These are phyloP conservation scores for Zoysia pacifica DNA, from an alignment of 176 grass and related monocot species.

Conservation along the genomic window DNA sequence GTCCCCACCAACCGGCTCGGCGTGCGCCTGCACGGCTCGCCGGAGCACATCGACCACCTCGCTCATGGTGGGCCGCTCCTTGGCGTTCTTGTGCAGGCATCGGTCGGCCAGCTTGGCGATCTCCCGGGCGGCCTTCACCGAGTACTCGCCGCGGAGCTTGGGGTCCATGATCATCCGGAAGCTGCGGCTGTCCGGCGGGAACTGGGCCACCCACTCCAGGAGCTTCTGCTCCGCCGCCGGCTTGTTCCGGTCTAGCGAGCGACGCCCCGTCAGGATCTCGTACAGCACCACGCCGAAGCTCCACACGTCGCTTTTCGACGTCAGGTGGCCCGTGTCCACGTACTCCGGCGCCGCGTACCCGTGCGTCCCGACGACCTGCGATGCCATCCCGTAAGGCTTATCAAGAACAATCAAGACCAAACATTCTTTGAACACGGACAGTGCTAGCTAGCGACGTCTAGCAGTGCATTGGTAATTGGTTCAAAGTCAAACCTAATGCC, in stretches of 20 bases:
- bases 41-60: slow-evolving; percentile 67
- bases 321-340: slow-evolving; percentile 80
- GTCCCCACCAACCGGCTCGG: not conserved
- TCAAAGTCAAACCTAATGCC: slow-evolving; percentile 18
- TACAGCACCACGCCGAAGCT: slow-evolving; percentile 94
- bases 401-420: not conserved
- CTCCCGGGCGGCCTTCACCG: slow-evolving; percentile 62
- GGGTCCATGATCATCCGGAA: slow-evolving; percentile 96
- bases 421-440: not conserved
- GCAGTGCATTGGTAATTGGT: not conserved
- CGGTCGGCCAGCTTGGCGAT: slow-evolving; percentile 78
- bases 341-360: slow-evolving; percentile 97
- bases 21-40: slow-evolving; percentile 50
- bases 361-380: slow-evolving; percentile 84
- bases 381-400: not conserved
- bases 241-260: slow-evolving; percentile 67
- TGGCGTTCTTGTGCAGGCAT: slow-evolving; percentile 74
- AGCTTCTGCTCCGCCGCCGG: slow-evolving; percentile 78
- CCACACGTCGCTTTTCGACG: slow-evolving; percentile 87
- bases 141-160: slow-evolving; percentile 68
- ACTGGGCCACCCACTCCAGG: slow-evolving; percentile 82
- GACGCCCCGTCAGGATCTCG: slow-evolving; percentile 83
- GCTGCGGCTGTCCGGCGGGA: slow-evolving; percentile 65
- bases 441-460: slow-evolving; percentile 17
- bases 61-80: slow-evolving; percentile 77